These are phyloP conservation scores for Flaveria linearis DNA, from an alignment of 129 eudicot species.

Conservation along the genomic window DNA sequence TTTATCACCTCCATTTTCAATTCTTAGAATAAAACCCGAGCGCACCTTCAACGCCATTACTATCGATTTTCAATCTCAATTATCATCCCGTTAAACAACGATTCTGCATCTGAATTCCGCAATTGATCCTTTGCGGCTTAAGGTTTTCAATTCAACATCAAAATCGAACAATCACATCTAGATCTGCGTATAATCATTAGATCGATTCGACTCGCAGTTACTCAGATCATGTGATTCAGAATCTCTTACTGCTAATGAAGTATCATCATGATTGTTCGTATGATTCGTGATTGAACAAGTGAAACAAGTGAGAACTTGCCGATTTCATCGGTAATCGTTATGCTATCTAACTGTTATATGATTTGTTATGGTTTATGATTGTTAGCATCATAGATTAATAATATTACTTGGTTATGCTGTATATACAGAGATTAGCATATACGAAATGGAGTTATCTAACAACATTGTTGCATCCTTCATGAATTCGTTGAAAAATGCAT, in stretches of 20 bases:
- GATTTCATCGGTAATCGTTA: constrained; percentile 2
- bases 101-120: neutral
- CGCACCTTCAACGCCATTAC: neutral
- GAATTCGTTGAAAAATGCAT: constrained; percentile 49
- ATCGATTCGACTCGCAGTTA: constrained; percentile 18
- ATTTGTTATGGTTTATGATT: constrained; percentile 1
- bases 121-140: neutral
- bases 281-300: neutral
- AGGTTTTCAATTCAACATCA: constrained; percentile 11
- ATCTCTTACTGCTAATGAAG: neutral
- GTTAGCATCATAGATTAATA: neutral
- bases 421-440: neutral
- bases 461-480: constrained; percentile 36
- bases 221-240: constrained; percentile 20
- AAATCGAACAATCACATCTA: constrained; percentile 3
- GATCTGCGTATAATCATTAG: constrained; percentile 26
- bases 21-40: constrained; percentile 4
- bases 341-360: neutral
- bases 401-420: neutral
- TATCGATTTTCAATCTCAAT: neutral
- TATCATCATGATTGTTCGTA: neutral
- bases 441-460: constrained; percentile 43
- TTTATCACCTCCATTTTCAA: constrained; percentile 2
- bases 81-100: neutral
- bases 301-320: neutral